Base-by-base conservation (phyloP, 805 yeast species). In the Metschnikowia similis region DNA sequence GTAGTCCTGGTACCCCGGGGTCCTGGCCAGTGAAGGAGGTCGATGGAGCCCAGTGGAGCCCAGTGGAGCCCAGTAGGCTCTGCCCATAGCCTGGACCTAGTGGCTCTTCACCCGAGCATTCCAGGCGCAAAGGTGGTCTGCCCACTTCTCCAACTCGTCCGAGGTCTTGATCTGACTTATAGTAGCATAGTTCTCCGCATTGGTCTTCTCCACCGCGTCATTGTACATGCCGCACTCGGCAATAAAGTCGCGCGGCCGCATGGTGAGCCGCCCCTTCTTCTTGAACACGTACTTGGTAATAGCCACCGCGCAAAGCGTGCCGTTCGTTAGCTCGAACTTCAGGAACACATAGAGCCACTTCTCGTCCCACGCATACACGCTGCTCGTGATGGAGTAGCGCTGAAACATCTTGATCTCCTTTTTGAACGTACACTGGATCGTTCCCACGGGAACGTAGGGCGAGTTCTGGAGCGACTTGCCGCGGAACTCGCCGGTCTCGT, bases 271-370 rank as follows among this genome's bases (percentile, higher is more conserved):
- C 30, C 88, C 89, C 53, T 80, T 75, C 54, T 66, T 67, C 69
- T 90, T 91, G 61, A 90, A 77, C 2, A 91, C 96, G 57, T 89
- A 85, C 65, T 85, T 89, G 8, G 96, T 85, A 27, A 89, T 63
- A 1, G 85, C 81, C 17, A 82, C 69, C 0, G 89, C 82, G 58
- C 82, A 77, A 28, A 78, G 55, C 31, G 59, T 58, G 36, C 67
- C 63, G 40, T 38, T 41, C 3, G 48, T 8, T 31, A 52, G 50
- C 37, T 59, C 61, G 60, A 89, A 89, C 58, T 80, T 76, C 38
- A 86, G 80, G 26, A 86, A 55, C 10, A 88, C 77, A 61, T 82
- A 90, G 11, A 91, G 59, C 96, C 97, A 89, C 66, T 90, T 91
- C 32, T 79, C 74, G 67, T 88, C 94, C 96, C 96, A 90, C 7